phyloP scores from a whole-genome alignment of 1,139 yeast species.

The Spathaspora sp. region DNA sequence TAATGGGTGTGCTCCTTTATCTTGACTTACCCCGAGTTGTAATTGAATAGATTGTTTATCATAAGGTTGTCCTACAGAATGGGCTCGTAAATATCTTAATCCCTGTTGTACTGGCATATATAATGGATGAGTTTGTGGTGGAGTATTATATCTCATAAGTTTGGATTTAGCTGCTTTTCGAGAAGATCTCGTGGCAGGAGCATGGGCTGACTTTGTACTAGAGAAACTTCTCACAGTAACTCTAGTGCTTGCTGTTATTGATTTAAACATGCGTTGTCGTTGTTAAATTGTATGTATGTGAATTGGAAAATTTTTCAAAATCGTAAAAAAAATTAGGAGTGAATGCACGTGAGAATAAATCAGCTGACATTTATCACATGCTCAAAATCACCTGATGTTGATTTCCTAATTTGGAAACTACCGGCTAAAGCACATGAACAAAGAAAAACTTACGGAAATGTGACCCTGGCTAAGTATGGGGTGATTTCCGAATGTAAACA shows the following conservation, averaged over 20 bases:
- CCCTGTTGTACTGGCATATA: slow-evolving; percentile 76
- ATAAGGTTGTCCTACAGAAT: slow-evolving; percentile 82
- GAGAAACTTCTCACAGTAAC: background rate
- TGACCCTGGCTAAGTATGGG: too few species aligned
- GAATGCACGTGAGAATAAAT: too few species aligned
- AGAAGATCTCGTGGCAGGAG: background rate
- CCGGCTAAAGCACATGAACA: too few species aligned
- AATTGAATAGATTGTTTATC: slow-evolving; percentile 67
- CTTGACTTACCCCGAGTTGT: slow-evolving; percentile 68
- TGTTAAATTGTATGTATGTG: too few species aligned
- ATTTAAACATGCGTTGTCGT: background rate
- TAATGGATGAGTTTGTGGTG: slow-evolving; percentile 50
- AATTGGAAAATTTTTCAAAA: too few species aligned
- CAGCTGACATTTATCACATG: too few species aligned
- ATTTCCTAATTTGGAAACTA: too few species aligned
- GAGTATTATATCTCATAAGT: slow-evolving; percentile 39
- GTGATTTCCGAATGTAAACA: too few species aligned
- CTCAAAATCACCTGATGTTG: too few species aligned
- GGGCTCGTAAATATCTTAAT: slow-evolving; percentile 76
- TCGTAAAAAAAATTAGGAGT: too few species aligned
- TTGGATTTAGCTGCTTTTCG: slow-evolving; percentile 16
- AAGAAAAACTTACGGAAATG: too few species aligned
- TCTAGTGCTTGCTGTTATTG: background rate
- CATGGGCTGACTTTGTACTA: background rate
- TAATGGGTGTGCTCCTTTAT: slow-evolving; percentile 75